Evolutionary conservation across 2,329 filamentous ascomycete genomes (phyloP).

Genomic region (Cryphonectria carpinicola): DNA sequence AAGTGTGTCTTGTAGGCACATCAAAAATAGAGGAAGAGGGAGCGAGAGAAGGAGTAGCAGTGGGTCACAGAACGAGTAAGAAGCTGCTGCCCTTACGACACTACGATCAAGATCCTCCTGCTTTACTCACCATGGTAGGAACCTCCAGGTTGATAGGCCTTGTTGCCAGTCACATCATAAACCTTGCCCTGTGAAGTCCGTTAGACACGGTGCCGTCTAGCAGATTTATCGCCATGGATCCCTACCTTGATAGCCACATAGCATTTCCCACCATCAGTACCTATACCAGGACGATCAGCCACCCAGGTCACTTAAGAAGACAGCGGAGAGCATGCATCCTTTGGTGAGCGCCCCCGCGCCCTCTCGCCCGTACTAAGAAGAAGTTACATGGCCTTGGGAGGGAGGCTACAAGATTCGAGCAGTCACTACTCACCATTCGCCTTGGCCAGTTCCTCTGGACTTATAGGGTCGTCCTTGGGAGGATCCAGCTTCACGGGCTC

Average conservation of each 20-base stretch:
- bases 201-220: constrained; percentile 53
- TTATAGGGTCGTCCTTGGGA: constrained; percentile 87
- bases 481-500: constrained; percentile 73
- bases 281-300: constrained; percentile 44
- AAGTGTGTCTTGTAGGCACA: not conserved
- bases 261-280: constrained; percentile 65
- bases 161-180: constrained; percentile 92
- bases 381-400: not conserved
- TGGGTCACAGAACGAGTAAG: not conserved
- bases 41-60: not conserved
- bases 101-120: not conserved
- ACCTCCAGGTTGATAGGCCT: constrained; percentile 79
- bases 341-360: not conserved
- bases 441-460: constrained; percentile 75
- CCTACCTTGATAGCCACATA: constrained; percentile 72
- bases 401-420: not conserved
- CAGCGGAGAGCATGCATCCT: not conserved
- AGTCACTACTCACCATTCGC: constrained; percentile 71
- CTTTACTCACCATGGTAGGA: constrained; percentile 76
- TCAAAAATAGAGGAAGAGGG: not conserved
- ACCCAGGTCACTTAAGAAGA: not conserved
- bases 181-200: constrained; percentile 73
- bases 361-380: not conserved
- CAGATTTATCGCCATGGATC: constrained; percentile 42
- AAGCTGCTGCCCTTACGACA: not conserved